Base-by-base conservation (phyloP, 2,329 filamentous ascomycete species). In the Colletotrichum eleusines region DNA sequence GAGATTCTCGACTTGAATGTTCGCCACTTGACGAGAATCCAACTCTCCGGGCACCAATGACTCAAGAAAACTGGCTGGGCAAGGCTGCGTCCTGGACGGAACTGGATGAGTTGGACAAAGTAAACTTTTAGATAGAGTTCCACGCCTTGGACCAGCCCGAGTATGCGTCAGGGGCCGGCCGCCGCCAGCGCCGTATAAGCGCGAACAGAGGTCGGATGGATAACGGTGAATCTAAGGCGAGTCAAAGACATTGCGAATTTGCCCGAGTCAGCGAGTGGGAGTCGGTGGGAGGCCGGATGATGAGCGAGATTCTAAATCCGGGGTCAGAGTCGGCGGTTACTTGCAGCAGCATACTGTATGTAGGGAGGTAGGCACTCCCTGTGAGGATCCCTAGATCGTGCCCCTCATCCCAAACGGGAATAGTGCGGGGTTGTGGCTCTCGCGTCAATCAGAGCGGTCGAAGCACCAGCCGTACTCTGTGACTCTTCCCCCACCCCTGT, bases 361-460 rank as follows among this genome's bases (percentile, higher is more conserved):
- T 16, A 40, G 38, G 38, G 1, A 16, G 38, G 38, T 40, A 40
- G 38, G 38, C 18, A 40, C 7, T n/a, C 18, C 18, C 42, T n/a
- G 20, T 9, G 20, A 44, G 42, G 42, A 42, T n/a, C 42, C 42
- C 48, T 23, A 20, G 16, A 18, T 42, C 5, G 38, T 69, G 71
- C 72, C 72, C 72, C 72, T 72, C 72, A 51, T 71, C 72, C 72
- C 55, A 28, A 73, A 73, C 35, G 2, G 63, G 72, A 55, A 72
- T 73, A 73, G 72, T 73, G 72, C 72, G 72, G 72, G 72, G 72
- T 72, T 67, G 33, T 62, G 42, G 60, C 70, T 63, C 42, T 64
- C 42, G 62, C 57, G 38, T 61, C 63, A 63, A 54, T 59, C 54
- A 48, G 42, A 71, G 46, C 40, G 42, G 60, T 55, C 33, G 42